phyloP scores from a whole-genome alignment of 2,329 filamentous ascomycete species.

The Fusarium falciforme region DNA sequence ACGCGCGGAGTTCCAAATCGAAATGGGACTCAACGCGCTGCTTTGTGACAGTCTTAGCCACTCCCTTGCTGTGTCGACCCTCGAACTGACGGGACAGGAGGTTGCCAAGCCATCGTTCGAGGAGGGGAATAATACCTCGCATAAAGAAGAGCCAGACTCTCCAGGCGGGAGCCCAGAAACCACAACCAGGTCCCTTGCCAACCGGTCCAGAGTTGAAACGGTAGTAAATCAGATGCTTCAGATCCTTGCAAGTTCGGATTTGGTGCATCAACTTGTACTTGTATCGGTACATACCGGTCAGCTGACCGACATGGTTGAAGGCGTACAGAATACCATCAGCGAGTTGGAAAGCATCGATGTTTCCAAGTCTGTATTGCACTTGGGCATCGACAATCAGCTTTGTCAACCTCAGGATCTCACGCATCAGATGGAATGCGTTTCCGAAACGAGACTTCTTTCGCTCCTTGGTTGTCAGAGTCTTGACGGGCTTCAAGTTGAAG shows the following conservation, averaged over 20 bases:
- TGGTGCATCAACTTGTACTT: slow-evolving; percentile 99
- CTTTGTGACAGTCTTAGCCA: slow-evolving; percentile 98
- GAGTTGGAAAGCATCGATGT: slow-evolving; percentile 98
- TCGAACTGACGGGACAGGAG: slow-evolving; percentile 97
- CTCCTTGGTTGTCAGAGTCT: slow-evolving; percentile 98
- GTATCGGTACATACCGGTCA: slow-evolving; percentile 99
- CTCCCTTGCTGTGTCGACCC: slow-evolving; percentile 97
- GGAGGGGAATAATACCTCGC: slow-evolving; percentile 94
- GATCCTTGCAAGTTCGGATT: slow-evolving; percentile 97
- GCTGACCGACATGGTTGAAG: slow-evolving; percentile 98
- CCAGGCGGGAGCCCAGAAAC: slow-evolving; percentile 99
- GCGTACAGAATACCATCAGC: slow-evolving; percentile 99
- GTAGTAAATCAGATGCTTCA: slow-evolving; percentile 99
- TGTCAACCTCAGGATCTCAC: slow-evolving; percentile 93
- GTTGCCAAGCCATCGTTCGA: slow-evolving; percentile 98
- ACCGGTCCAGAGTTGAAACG: slow-evolving; percentile 97
- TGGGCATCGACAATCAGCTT: slow-evolving; percentile 99
- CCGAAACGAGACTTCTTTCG: slow-evolving; percentile 99
- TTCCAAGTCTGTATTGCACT: slow-evolving; percentile 96
- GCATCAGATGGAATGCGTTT: slow-evolving; percentile 99
- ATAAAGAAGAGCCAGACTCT: slow-evolving; percentile 99
- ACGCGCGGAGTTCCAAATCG: slow-evolving; percentile 94
- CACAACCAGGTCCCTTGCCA: slow-evolving; percentile 96
- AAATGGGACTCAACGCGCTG: slow-evolving; percentile 99
- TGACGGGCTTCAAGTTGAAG: slow-evolving; percentile 99